Percentiles rank a stretch among this genome's conserved stretches.
These are phyloP conservation scores for Clathrus columnatus DNA, from an alignment of 768 basidiomycete species.

Conservation along the genomic window DNA sequence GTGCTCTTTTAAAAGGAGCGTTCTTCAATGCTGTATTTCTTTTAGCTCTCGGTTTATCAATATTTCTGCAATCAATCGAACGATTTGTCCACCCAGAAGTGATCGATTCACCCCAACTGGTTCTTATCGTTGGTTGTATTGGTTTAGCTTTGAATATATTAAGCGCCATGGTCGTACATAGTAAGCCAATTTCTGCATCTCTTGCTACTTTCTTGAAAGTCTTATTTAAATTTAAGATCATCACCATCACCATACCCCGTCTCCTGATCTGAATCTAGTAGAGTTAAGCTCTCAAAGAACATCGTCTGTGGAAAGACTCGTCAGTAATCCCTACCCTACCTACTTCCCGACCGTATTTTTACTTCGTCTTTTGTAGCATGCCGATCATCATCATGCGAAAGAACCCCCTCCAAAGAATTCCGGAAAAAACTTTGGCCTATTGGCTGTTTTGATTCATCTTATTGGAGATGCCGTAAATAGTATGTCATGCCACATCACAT, in stretches of 20 bases:
- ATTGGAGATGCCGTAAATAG: slow-evolving; percentile 48
- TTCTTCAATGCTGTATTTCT: slow-evolving; percentile 50
- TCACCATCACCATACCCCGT: slow-evolving; percentile 20
- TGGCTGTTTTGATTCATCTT: slow-evolving; percentile 43
- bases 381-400: slow-evolving; percentile 39
- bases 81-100: slow-evolving; percentile 41
- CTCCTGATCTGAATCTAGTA: too few species aligned
- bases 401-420: slow-evolving; percentile 18
- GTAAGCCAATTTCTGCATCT: not conserved
- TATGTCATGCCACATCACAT: slow-evolving; percentile 19
- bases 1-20: slow-evolving; percentile 27
- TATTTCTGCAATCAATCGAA: slow-evolving; percentile 45
- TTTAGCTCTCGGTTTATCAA: slow-evolving; percentile 43
- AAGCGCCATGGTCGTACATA: slow-evolving; percentile 43
- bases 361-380: slow-evolving; percentile 32
- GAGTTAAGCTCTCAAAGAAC: too few species aligned
- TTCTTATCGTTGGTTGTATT: slow-evolving; percentile 41
- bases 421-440: slow-evolving; percentile 36
- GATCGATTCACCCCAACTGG: slow-evolving; percentile 34
- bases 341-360: slow-evolving; percentile 47
- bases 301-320: too few species aligned
- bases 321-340: too few species aligned
- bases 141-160: slow-evolving; percentile 40
- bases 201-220: not conserved
- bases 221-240: not conserved